Base-by-base conservation (phyloP, 2,329 filamentous ascomycete species). In the Botryotinia calthae region DNA sequence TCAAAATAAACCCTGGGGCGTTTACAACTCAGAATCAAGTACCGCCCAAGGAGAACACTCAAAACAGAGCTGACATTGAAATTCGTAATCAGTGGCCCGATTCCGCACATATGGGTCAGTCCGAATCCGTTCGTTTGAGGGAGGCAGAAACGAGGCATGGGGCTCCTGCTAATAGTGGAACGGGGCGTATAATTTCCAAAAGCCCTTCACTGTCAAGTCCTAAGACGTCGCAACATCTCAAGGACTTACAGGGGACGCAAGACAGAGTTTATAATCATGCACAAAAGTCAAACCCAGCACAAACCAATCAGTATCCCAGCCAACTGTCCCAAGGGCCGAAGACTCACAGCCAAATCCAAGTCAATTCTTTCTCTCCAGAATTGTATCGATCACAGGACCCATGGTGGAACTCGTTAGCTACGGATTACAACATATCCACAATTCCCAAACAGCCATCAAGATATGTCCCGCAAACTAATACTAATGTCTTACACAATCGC, bases 401-500 rank as follows among this genome's bases (percentile, higher is more conserved):
- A 56, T 67, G 65, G 65, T 67, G 65, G 65, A 67, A 67, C 48
- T 67, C 65, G 6, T 25, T 67, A 56, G 65, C 65, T 42, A 51
- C 65, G 6, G 18, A 67, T 31, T 67, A 67, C 37, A 56, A 56
- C 10, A 67, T 67, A n/a, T 28, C 54, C n/a, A 67, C 40, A 40
- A 56, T 67, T 42, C 54, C 48, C n/a, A 51, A 67, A 22, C 64
- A 34, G n/a, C 34, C 25, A 28, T 67, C 65, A 10, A 67, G 48
- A 42, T 18, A 22, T 8, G 48, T 31, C 25, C 12, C 65, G 4
- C 65, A 56, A 12, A 31, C 48, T 56, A n/a, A 28, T 22, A 31
- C 34, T 42, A 31, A 42, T 31, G 31, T 28, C 4, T n/a, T 56
- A 25, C 48, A 42, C 3, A 40, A 31, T 28, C 22, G n/a, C 34